Percentiles rank a stretch among this genome's conserved stretches.
These are phyloP conservation scores for Candida easanensis DNA, from an alignment of 805 yeast genomes.

Conservation along the genomic window DNA sequence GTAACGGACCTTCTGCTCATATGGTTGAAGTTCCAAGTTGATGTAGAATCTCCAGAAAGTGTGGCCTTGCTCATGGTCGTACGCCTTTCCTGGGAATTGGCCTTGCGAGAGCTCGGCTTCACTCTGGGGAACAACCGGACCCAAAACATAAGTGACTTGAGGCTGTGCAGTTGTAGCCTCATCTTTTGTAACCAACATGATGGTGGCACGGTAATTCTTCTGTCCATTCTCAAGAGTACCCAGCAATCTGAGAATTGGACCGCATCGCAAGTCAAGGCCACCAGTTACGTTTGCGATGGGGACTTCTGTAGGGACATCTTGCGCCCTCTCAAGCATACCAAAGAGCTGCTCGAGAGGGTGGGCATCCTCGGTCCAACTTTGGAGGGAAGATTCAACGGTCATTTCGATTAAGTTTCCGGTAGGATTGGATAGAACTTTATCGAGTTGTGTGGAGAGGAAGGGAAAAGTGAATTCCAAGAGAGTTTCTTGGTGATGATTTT, in stretches of 20 bases:
- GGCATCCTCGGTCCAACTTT: constrained; percentile 12
- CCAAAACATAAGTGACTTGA: constrained; percentile 22
- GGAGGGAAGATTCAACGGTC: constrained; percentile 1
- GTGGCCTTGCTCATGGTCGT: constrained; percentile 44
- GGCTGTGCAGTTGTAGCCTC: constrained; percentile 35
- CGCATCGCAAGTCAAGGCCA: constrained; percentile 53
- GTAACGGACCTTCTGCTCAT: constrained; percentile 66
- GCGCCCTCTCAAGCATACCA: constrained; percentile 10
- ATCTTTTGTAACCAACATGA: constrained; percentile 55
- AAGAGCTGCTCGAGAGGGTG: constrained; percentile 13
- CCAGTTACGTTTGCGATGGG: constrained; percentile 16
- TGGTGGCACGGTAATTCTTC: constrained; percentile 61
- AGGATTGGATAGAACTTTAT: no score
- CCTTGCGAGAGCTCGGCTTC: constrained; percentile 32
- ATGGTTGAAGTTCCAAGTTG: constrained; percentile 41
- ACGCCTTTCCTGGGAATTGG: constrained; percentile 42
- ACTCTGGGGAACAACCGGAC: constrained; percentile 27
- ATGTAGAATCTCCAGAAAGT: constrained; percentile 68
- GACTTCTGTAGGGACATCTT: constrained; percentile 9
- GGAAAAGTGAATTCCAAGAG: no score
- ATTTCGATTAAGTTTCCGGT: no score
- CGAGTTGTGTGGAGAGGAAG: no score
- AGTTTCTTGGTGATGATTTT: not conserved
- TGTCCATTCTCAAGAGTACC: constrained; percentile 55
- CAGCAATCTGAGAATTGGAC: constrained; percentile 72